These are phyloP conservation scores for Tetrahymena malaccensis DNA, from an alignment of 73 alveolate genomes.

Conservation along the genomic window DNA sequence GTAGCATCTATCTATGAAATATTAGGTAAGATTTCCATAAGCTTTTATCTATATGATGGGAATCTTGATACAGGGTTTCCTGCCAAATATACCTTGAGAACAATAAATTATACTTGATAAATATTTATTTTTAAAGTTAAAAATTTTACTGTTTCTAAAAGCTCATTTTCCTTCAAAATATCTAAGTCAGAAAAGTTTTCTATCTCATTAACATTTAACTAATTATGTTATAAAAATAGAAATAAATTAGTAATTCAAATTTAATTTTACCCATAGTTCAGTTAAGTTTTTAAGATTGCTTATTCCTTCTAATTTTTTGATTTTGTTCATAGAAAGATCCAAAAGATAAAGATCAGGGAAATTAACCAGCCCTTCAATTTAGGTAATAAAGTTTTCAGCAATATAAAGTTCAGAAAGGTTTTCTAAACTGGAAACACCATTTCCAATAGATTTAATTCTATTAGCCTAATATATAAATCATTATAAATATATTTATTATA, in stretches of 20 bases:
- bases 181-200: background rate
- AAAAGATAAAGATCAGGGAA: conserved; percentile 63
- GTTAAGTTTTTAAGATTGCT: background rate
- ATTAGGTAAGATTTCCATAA: background rate
- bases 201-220: background rate
- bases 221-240: background rate
- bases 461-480: background rate
- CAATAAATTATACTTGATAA: background rate
- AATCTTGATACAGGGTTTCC: background rate
- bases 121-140: background rate
- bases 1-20: background rate
- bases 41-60: background rate
- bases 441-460: background rate
- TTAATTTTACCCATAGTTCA: background rate
- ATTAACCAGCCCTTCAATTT: conserved; percentile 71
- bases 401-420: conserved; percentile 74
- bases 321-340: conserved; percentile 87
- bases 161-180: background rate
- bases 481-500: background rate
- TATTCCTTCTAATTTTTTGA: conserved; percentile 17
- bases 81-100: background rate
- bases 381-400: conserved; percentile 80
- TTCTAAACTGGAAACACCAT: background rate
- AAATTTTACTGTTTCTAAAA: background rate
- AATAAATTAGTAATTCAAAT: background rate